phyloP scores from a whole-genome alignment of 2,329 filamentous ascomycete species.

The Microcyclospora tardicrescens region DNA sequence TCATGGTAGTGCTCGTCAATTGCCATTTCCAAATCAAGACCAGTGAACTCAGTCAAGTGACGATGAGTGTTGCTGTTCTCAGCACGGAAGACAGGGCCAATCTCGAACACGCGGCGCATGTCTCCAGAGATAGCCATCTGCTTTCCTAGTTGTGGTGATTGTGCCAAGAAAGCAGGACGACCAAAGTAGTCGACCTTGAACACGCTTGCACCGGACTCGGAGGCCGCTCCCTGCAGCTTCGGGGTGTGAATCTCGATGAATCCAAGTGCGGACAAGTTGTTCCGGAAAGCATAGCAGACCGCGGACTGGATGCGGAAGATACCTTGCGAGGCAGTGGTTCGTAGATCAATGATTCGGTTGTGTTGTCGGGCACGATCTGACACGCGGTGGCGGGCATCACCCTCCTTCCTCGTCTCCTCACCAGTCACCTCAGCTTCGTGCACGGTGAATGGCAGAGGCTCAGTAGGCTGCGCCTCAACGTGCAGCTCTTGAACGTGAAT shows the following conservation, averaged over 20 bases:
- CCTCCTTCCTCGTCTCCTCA: constrained; percentile 43
- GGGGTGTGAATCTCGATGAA: constrained; percentile 93
- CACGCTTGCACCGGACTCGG: constrained; percentile 81
- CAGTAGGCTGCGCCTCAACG: constrained; percentile 47
- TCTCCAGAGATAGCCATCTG: constrained; percentile 87
- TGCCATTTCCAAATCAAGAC: constrained; percentile 84
- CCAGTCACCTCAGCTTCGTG: constrained; percentile 55
- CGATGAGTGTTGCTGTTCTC: constrained; percentile 94
- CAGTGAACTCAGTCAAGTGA: constrained; percentile 88
- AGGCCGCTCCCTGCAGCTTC: constrained; percentile 79
- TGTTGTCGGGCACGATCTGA: constrained; percentile 60
- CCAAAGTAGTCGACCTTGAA: constrained; percentile 90
- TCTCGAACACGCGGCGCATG: constrained; percentile 79
- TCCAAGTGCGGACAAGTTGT: constrained; percentile 56
- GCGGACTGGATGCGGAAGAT: constrained; percentile 79
- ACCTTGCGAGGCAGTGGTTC: constrained; percentile 74
- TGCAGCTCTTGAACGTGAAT: constrained; percentile 55
- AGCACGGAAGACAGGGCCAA: constrained; percentile 80
- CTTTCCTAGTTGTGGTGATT: constrained; percentile 84
- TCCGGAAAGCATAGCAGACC: constrained; percentile 67
- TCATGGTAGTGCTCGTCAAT: constrained; percentile 85
- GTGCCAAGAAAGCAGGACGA: constrained; percentile 72
- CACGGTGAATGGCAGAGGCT: constrained; percentile 55
- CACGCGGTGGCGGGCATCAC: constrained; percentile 46
- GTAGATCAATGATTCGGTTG: constrained; percentile 71